A percentile compares a stretch with the other conserved stretches of the same genome.
These are phyloP conservation scores for Jacaranda copaia DNA, from an alignment of 257 asterid species.

Conservation along the genomic window DNA sequence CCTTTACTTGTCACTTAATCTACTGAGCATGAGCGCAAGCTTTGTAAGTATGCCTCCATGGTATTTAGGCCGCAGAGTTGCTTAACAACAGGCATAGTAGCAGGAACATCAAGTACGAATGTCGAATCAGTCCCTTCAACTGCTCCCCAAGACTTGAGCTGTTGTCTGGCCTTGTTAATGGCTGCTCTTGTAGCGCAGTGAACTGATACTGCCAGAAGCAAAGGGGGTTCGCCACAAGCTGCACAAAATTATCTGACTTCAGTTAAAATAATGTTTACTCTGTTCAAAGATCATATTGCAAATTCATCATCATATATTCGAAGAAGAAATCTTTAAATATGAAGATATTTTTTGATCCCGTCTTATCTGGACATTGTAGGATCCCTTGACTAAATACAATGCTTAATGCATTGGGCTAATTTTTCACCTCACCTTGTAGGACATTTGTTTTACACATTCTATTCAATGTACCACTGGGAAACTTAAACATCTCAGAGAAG, in stretches of 20 bases:
- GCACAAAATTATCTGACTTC: constrained; percentile 15
- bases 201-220: constrained; percentile 77
- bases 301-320: too few relatives aligned
- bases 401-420: too few relatives aligned
- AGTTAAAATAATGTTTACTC: too few relatives aligned
- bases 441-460: background rate
- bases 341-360: too few relatives aligned
- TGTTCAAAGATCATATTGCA: too few relatives aligned
- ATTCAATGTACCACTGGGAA: background rate
- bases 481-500: background rate
- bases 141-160: constrained; percentile 60
- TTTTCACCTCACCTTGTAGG: too few relatives aligned
- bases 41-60: constrained; percentile 56
- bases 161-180: constrained; percentile 67
- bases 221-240: constrained; percentile 91
- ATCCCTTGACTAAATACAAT: too few relatives aligned
- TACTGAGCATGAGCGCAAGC: constrained; percentile 27
- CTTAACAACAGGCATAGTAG: constrained; percentile 75
- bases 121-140: constrained; percentile 44
- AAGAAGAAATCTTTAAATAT: background rate
- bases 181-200: constrained; percentile 83
- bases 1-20: too few relatives aligned
- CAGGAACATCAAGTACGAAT: constrained; percentile 71
- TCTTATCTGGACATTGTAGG: too few relatives aligned
- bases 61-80: constrained; percentile 63